These are phyloP conservation scores for Pseudodiploospora longispora DNA, from an alignment of 2,329 filamentous ascomycete species.

Conservation along the genomic window DNA sequence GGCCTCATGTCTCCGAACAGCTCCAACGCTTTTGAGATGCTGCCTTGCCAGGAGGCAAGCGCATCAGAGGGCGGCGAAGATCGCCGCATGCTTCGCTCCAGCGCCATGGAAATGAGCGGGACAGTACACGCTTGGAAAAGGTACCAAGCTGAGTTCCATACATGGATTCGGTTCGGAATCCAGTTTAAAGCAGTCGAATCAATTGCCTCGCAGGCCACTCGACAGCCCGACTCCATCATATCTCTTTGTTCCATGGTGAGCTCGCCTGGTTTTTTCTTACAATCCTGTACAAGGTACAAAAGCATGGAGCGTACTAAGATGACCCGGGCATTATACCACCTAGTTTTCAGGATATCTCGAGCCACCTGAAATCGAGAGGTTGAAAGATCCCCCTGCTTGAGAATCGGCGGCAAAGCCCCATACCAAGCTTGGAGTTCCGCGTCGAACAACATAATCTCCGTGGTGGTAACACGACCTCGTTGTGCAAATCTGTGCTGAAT, in stretches of 20 bases:
- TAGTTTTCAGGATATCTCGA: slow-evolving; percentile 20
- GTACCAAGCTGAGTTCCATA: slow-evolving; percentile 24
- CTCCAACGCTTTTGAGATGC: slow-evolving; percentile 16
- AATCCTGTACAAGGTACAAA: slow-evolving; percentile 16
- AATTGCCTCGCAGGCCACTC: slow-evolving; percentile 21
- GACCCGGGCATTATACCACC: slow-evolving; percentile 22
- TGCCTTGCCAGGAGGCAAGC: slow-evolving; percentile 14
- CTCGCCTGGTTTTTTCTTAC: slow-evolving; percentile 9
- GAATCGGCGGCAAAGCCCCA: slow-evolving; percentile 11
- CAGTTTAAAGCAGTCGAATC: slow-evolving; percentile 23
- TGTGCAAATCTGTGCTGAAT: slow-evolving; percentile 23
- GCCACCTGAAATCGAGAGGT: slow-evolving; percentile 18
- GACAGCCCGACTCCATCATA: slow-evolving; percentile 17
- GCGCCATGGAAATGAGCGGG: slow-evolving; percentile 20
- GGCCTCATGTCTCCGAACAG: slow-evolving; percentile 20
- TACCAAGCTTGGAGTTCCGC: slow-evolving; percentile 20
- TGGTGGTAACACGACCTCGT: slow-evolving; percentile 13
- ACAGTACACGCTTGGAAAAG: slow-evolving; percentile 25
- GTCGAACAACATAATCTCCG: slow-evolving; percentile 20
- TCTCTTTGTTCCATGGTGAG: slow-evolving; percentile 13
- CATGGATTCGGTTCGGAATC: slow-evolving; percentile 23
- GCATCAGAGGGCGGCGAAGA: slow-evolving; percentile 1
- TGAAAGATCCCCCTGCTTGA: slow-evolving; percentile 15
- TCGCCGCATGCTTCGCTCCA: slow-evolving; percentile 14
- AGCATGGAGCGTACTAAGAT: slow-evolving; percentile 16